Evolutionary conservation across 78 protist genomes (phyloP), one percentile per base, ranked within the genome.

Genomic region (Dictyostelium purpureum): DNA sequence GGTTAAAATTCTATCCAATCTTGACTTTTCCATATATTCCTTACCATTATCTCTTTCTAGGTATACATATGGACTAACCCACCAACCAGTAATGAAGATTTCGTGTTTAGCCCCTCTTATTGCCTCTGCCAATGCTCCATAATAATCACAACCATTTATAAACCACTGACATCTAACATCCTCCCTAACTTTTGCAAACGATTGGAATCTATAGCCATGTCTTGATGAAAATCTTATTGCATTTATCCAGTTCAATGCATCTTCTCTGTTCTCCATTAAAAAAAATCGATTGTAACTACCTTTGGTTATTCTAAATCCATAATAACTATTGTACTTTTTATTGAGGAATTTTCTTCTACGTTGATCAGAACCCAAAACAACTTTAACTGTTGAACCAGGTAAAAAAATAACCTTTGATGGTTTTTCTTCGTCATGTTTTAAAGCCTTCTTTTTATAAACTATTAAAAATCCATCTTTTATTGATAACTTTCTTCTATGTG

Each of bases 31-130:
- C 56, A 87, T 54, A 1, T 2, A 0, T 49, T 77, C 49, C 1
- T 51, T 37, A 49, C 47, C 54, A 21, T n/a, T 11, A 63, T 67
- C 78, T 31, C 94, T 47, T 40, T 88, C 54, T 14, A 88, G 45
- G 19, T n/a, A 69, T 7, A 88, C 78, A 43, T 88, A 77, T 4
- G 94, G 94, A 45, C 94, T 67, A 6, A 88, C 81, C 94, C 94
- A 88, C 94, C 94, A 88, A 77, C 94, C 94, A 2, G 87, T 63
- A 37, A 88, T 88, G 16, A 77, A 76, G 2, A 88, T 65, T 43
- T 88, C 87, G 33, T 52, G 40, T 40, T 40, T 40, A 0, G 94
- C 94, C 1, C 24, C 37, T 7, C 54, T 16, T 2, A 88, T 38
- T 18, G 43, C 6, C 9, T 61, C 28, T 1, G 81, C 94, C 24